Evolutionary conservation across 1,284 basidiomycete species (phyloP).

Genomic region (Takashimella tepidaria): DNA sequence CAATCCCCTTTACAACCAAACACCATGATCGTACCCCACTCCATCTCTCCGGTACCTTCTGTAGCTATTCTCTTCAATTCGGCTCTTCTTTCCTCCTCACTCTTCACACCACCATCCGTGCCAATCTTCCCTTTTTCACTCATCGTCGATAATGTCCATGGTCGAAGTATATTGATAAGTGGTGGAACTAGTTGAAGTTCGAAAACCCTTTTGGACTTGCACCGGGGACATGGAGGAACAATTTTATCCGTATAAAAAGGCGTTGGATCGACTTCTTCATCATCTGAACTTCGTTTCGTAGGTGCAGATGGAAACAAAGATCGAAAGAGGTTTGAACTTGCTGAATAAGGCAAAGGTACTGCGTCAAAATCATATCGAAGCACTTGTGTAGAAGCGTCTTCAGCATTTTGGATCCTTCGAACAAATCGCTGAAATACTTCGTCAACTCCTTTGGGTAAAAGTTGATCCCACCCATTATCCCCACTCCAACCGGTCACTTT

Average conservation of each 20-base stretch:
- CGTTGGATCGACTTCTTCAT: slow-evolving; percentile 35
- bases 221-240: slow-evolving; percentile 38
- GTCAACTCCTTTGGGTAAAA: slow-evolving; percentile 42
- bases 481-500: slow-evolving; percentile 24
- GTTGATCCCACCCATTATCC: slow-evolving; percentile 38
- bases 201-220: slow-evolving; percentile 39
- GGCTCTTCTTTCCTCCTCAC: slow-evolving; percentile 38
- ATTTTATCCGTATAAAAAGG: slow-evolving; percentile 26
- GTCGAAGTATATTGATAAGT: slow-evolving; percentile 41
- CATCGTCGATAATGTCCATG: slow-evolving; percentile 23
- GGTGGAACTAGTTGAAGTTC: slow-evolving; percentile 48
- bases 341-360: slow-evolving; percentile 45
- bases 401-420: slow-evolving; percentile 36
- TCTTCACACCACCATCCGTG: background rate
- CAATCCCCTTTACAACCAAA: slow-evolving; percentile 47
- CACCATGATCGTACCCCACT: slow-evolving; percentile 47
- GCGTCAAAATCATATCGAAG: slow-evolving; percentile 48
- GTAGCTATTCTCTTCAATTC: slow-evolving; percentile 34
- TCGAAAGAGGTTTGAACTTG: slow-evolving; percentile 38
- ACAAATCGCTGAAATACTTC: slow-evolving; percentile 48
- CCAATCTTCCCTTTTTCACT: slow-evolving; percentile 10
- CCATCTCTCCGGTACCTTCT: slow-evolving; percentile 40
- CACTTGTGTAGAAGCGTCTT: slow-evolving; percentile 42
- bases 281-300: slow-evolving; percentile 16
- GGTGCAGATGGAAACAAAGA: slow-evolving; percentile 41